Base-by-base conservation (phyloP, 2,329 filamentous ascomycete genomes). In the Aspergillus intermedius region DNA sequence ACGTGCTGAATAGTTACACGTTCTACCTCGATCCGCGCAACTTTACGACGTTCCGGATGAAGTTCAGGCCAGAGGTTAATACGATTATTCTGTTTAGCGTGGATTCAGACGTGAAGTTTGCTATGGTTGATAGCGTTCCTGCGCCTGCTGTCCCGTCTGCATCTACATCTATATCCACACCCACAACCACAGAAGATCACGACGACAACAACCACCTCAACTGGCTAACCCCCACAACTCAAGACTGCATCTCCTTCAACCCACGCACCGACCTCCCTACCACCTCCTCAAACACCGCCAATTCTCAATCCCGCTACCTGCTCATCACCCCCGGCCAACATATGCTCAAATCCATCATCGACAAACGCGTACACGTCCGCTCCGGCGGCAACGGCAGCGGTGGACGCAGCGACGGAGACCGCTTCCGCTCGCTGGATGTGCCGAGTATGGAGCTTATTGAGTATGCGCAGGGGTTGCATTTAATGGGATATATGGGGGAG, bases 11-110 rank as follows among this genome's bases (percentile, higher is more conserved):
- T 21, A 61, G 54, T 42, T 59, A 60, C 49, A 63, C 60, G 4
- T 60, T 62, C 48, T 62, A 59, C 42, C 59, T 65, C 6, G 62
- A 65, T 40, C 59, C 60, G 3, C 58, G 61, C 39, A 65, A 64
- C 49, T 63, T 65, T 48, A 58, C 61, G n/a, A 65, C 61, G 4
- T 61, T 65, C 49, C 59, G 61, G 17, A 63, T 65, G 61, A 62
- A 60, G 34, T 51, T 65, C 41, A 64, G 57, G 43, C 51, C 54
- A 2, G 40, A 50, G 9, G 55, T 57, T 19, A 65, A 65, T 47
- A 65, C 60, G 6, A 42, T 61, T 6, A 53, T 65, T n/a, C 48
- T 65, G 8, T 65, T 65, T 44, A 60, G 60, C 9, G 46, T 52
- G 7, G 60, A 63, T 42, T 51, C 56, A 3, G 59, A 63, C 42